Conservation (phyloP, 495 filamentous ascomycete genomes). For the Tuber magnatum region DNA sequence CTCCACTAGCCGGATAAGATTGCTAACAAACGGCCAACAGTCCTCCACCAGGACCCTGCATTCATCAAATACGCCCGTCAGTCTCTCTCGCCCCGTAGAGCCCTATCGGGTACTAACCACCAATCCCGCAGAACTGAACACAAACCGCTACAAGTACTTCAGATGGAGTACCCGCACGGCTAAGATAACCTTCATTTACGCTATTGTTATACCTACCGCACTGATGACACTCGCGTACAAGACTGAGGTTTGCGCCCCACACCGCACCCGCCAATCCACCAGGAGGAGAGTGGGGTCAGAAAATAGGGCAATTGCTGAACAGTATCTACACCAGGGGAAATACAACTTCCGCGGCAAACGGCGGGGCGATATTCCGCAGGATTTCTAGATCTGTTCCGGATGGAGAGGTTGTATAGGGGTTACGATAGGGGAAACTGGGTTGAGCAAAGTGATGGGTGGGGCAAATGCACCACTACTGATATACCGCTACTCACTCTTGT, state of each 20-base stretch:
- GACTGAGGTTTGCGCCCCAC: slow-evolving; percentile 63
- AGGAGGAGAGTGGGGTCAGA: slow-evolving; percentile 13
- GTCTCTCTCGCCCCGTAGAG: slow-evolving; percentile 37
- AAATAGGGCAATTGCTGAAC: slow-evolving; percentile 3
- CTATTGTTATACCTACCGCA: slow-evolving; percentile 59
- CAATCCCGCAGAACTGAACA: slow-evolving; percentile 59
- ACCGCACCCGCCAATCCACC: background rate
- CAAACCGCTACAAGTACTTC: slow-evolving; percentile 91
- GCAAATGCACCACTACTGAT: background rate
- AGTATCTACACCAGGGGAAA: slow-evolving; percentile 57
- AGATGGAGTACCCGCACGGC: slow-evolving; percentile 80
- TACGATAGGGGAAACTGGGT: background rate
- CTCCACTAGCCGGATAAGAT: background rate
- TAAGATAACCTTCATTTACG: slow-evolving; percentile 66
- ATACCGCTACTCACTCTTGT: background rate
- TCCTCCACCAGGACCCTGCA: slow-evolving; percentile 67
- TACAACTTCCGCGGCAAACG: slow-evolving; percentile 80
- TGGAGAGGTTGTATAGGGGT: background rate
- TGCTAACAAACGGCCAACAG: slow-evolving; percentile 24
- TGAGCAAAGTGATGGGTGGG: background rate
- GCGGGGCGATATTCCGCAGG: slow-evolving; percentile 67
- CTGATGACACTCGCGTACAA: slow-evolving; percentile 64
- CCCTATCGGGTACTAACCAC: slow-evolving; percentile 13
- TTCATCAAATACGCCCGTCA: slow-evolving; percentile 68
- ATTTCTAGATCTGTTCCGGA: slow-evolving; percentile 52